Percentiles rank a stretch among this genome's conserved stretches.
phyloP scores from a whole-genome alignment of 768 basidiomycete species.

The Hericium erinaceus region DNA sequence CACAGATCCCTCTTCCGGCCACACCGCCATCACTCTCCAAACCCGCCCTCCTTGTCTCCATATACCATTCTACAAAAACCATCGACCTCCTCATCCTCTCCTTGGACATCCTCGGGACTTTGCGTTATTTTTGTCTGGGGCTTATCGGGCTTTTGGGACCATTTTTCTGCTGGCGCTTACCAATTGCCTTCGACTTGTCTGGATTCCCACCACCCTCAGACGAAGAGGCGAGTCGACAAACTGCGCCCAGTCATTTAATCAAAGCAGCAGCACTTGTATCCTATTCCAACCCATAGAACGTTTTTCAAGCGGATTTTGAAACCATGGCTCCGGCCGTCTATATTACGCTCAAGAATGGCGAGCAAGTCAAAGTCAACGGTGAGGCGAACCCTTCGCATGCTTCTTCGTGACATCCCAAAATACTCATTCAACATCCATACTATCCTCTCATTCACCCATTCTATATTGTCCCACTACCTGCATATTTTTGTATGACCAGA shows the following conservation, averaged over 20 bases:
- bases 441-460: background rate
- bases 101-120: background rate
- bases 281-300: background rate
- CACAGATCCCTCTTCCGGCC: slow-evolving; percentile 7
- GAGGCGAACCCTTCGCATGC: slow-evolving; percentile 23
- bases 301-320: slow-evolving; percentile 1
- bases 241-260: background rate
- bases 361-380: slow-evolving; percentile 84
- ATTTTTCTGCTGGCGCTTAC: background rate
- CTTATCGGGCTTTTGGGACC: background rate
- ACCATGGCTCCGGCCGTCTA: slow-evolving; percentile 34
- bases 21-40: slow-evolving; percentile 7
- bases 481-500: slow-evolving; percentile 43
- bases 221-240: background rate
- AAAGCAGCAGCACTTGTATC: background rate
- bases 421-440: background rate
- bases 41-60: slow-evolving; percentile 2
- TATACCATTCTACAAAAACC: background rate
- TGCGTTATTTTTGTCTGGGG: no score
- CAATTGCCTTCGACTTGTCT: background rate
- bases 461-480: background rate
- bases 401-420: slow-evolving; percentile 1
- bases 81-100: background rate
- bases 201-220: background rate
- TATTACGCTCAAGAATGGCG: slow-evolving; percentile 64